phyloP scores from a whole-genome alignment of 176 grass and related monocot genomes.

The Elaeis guineensis region DNA sequence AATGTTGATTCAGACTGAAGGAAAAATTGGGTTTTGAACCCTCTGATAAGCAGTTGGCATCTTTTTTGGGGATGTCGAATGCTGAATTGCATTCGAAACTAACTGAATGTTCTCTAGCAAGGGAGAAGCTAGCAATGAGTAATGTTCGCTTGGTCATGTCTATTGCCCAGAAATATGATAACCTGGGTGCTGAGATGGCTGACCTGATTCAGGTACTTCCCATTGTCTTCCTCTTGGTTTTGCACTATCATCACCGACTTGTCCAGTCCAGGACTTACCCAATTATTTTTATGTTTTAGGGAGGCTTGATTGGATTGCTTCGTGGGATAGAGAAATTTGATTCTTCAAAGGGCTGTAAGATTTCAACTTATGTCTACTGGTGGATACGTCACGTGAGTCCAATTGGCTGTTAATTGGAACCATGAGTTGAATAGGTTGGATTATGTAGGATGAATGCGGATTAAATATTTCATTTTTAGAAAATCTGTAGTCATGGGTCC shows the following conservation, averaged over 20 bases:
- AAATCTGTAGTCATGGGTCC: too few species aligned
- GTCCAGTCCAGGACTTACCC: too few species aligned
- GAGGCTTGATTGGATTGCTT: conserved; percentile 82
- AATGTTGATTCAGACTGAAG: conserved; percentile 45
- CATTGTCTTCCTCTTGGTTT: neutral
- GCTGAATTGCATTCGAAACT: conserved; percentile 51
- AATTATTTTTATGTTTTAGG: conserved; percentile 23
- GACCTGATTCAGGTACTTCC: conserved; percentile 85
- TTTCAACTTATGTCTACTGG: conserved; percentile 97
- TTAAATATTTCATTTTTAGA: too few species aligned
- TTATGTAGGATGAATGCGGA: too few species aligned
- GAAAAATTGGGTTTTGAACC: conserved; percentile 83
- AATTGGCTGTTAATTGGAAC: neutral
- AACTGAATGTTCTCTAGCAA: conserved; percentile 64
- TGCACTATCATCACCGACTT: too few species aligned
- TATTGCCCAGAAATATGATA: conserved; percentile 93
- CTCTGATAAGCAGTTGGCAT: conserved; percentile 56
- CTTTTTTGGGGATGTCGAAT: conserved; percentile 46
- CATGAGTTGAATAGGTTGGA: too few species aligned
- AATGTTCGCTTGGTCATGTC: conserved; percentile 96
- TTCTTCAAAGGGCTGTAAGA: conserved; percentile 73
- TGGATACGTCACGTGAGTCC: conserved; percentile 90
- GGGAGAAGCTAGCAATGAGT: conserved; percentile 83
- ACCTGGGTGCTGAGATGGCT: conserved; percentile 69
- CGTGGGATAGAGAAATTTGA: conserved; percentile 93